phyloP scores from a whole-genome alignment of 768 basidiomycete genomes.

The Russula virescens region DNA sequence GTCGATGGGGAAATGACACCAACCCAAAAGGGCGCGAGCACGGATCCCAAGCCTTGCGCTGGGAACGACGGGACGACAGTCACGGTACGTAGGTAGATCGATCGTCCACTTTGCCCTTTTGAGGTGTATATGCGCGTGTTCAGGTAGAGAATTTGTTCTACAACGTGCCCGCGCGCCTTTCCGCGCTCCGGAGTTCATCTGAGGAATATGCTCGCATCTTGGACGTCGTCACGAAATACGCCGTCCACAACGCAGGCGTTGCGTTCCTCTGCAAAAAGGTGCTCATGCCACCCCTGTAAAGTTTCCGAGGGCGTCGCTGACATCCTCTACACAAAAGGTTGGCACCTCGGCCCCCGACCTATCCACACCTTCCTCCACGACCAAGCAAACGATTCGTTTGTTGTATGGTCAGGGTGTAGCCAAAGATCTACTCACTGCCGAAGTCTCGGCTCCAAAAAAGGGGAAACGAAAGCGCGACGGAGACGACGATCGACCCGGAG shows the following conservation, averaged over 20 bases:
- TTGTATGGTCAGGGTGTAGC: constrained; percentile 78
- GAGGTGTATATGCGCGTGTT: not conserved
- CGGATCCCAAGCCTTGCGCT: constrained; percentile 84
- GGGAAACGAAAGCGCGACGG: constrained; percentile 25
- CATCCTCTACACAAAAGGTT: constrained; percentile 39
- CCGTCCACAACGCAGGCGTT: constrained; percentile 85
- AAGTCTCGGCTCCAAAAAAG: constrained; percentile 26
- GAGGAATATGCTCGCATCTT: constrained; percentile 92
- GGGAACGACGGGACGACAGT: constrained; percentile 94
- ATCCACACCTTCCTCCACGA: constrained; percentile 69
- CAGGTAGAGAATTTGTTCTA: constrained; percentile 96
- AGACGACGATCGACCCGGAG: constrained; percentile 31
- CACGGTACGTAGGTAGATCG: constrained; percentile 43
- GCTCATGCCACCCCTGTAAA: not conserved
- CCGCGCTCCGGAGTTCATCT: constrained; percentile 74
- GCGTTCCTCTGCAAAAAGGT: constrained; percentile 94
- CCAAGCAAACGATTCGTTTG: constrained; percentile 63
- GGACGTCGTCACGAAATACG: constrained; percentile 89
- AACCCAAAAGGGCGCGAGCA: constrained; percentile 59
- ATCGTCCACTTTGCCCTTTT: not conserved
- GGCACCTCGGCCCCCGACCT: constrained; percentile 74
- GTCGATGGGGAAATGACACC: constrained; percentile 68
- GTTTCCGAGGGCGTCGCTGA: not conserved
- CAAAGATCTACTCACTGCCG: constrained; percentile 57
- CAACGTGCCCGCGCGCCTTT: constrained; percentile 82